Percentiles rank a stretch among this genome's conserved stretches.
These are phyloP conservation scores for Yarrowia sp. DNA, from an alignment of 805 yeast genomes.

Conservation along the genomic window DNA sequence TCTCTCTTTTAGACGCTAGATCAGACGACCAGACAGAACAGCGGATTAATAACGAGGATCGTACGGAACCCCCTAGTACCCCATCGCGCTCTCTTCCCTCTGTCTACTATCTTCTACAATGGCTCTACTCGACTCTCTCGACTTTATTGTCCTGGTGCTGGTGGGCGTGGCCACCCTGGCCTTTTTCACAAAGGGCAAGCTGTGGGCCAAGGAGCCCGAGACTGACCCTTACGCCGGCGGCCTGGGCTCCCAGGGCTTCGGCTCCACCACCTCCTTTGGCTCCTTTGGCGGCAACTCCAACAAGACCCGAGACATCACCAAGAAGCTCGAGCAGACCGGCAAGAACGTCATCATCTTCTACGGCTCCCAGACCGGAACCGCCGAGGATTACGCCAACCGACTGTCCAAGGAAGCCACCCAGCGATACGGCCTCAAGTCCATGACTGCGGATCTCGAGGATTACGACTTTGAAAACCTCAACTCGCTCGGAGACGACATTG, in stretches of 20 bases:
- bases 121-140: constrained; percentile 59
- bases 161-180: constrained; percentile 63
- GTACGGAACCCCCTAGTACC: too few relatives aligned
- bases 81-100: not conserved
- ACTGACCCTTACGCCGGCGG: constrained; percentile 32
- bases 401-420: constrained; percentile 84
- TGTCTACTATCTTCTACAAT: constrained; percentile 21
- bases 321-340: constrained; percentile 50
- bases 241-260: constrained; percentile 30
- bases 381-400: constrained; percentile 93
- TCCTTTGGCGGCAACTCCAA: constrained; percentile 30
- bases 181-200: constrained; percentile 63
- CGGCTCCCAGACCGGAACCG: constrained; percentile 98
- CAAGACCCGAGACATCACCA: constrained; percentile 36
- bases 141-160: constrained; percentile 63
- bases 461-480: constrained; percentile 78
- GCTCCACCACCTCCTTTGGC: constrained; percentile 30
- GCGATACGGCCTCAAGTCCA: constrained; percentile 73
- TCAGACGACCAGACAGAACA: constrained; percentile 14
- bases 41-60: not conserved
- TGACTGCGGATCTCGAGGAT: constrained; percentile 86
- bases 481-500: constrained; percentile 55
- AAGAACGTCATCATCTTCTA: constrained; percentile 79
- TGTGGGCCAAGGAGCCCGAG: constrained; percentile 44
- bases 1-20: constrained; percentile 18